phyloP scores from a whole-genome alignment of 2,329 filamentous ascomycete species.

The Hypoxylon sp. region DNA sequence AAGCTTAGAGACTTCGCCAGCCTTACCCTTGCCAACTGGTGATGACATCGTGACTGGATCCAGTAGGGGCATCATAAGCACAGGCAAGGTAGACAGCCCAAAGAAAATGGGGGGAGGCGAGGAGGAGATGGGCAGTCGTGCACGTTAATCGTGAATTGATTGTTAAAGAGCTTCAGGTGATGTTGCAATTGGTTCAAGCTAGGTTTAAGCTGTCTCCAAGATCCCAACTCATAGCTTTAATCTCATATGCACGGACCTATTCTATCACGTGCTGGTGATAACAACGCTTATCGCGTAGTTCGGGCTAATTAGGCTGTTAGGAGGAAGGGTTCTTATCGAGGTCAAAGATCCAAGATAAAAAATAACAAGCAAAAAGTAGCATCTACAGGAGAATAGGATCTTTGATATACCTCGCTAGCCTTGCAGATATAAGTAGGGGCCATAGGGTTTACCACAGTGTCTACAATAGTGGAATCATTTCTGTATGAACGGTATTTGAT shows the following conservation, averaged over 20 bases:
- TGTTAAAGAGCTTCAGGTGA: conserved; percentile 9
- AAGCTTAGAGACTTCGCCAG: conserved; percentile 51
- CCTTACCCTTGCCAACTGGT: conserved; percentile 50
- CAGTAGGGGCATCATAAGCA: conserved; percentile 53
- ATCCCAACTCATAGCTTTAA: conserved; percentile 5
- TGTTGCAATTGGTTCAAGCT: conserved; percentile 9
- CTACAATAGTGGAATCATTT: neutral
- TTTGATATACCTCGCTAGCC: neutral
- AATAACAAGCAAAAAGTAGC: neutral
- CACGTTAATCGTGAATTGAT: conserved; percentile 2
- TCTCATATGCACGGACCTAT: neutral
- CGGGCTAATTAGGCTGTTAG: no score
- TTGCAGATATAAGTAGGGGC: neutral
- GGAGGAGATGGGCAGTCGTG: neutral
- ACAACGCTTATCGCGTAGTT: neutral
- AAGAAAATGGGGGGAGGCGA: neutral
- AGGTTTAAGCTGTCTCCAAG: conserved; percentile 7
- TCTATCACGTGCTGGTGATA: neutral
- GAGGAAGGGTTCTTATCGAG: neutral
- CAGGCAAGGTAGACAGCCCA: neutral
- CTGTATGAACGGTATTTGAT: neutral
- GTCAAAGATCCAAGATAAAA: neutral
- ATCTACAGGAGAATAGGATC: neutral
- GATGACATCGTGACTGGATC: conserved; percentile 60
- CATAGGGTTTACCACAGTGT: neutral